A percentile compares a stretch with the other conserved stretches of the same genome.
These are phyloP conservation scores for Xanthoceras sorbifolium DNA, from an alignment of 345 rosid genomes.

Conservation along the genomic window DNA sequence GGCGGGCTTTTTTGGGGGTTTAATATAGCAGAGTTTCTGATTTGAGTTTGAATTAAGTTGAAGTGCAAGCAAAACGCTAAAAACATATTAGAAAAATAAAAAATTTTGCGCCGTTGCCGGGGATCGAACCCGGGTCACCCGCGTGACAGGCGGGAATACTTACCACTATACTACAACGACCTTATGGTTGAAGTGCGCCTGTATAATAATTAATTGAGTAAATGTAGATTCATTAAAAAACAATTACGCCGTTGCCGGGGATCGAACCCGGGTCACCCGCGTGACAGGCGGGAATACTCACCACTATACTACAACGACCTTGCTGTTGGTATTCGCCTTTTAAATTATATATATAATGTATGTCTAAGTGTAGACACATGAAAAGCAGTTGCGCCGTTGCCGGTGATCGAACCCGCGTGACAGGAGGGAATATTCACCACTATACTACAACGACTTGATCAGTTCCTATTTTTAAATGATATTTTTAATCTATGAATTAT, in stretches of 20 bases:
- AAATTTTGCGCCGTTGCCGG: constrained; percentile 69
- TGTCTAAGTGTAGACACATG: too few relatives aligned
- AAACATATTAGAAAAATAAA: background rate
- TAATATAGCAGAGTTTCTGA: background rate
- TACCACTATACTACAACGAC: constrained; percentile 69
- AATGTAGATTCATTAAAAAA: background rate
- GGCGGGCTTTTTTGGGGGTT: constrained; percentile 6
- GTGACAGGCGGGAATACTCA: constrained; percentile 68
- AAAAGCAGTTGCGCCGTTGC: too few relatives aligned
- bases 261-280: constrained; percentile 93
- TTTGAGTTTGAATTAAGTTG: background rate
- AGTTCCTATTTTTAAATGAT: too few relatives aligned
- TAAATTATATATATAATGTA: too few relatives aligned
- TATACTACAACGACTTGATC: too few relatives aligned
- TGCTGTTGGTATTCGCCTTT: too few relatives aligned
- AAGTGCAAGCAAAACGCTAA: too few relatives aligned
- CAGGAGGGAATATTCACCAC: too few relatives aligned
- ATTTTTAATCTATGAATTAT: too few relatives aligned
- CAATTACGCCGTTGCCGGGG: constrained; percentile 80
- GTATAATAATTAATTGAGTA: rapidly evolving
- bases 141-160: constrained; percentile 66
- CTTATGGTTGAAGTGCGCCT: background rate
- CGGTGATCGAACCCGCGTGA: too few relatives aligned
- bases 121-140: constrained; percentile 95
- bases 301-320: constrained; percentile 74